Conservation (phyloP, 805 yeast species). For the Jamesozyma piceae region DNA sequence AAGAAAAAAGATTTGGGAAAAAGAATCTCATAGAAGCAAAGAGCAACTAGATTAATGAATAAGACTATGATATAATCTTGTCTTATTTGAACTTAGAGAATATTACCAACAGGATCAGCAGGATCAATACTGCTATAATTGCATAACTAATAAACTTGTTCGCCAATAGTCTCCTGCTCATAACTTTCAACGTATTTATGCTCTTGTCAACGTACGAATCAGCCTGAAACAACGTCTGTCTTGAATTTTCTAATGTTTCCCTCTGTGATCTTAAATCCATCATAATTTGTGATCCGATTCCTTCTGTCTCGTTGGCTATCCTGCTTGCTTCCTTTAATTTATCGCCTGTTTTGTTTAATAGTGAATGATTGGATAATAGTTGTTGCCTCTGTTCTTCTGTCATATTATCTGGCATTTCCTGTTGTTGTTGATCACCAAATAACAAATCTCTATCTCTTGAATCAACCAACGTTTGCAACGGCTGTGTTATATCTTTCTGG, state of each 20-base stretch:
- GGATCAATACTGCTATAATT: conserved; percentile 75
- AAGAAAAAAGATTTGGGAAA: no score
- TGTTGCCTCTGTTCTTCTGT: conserved; percentile 70
- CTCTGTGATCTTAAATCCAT: conserved; percentile 85
- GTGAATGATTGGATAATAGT: conserved; percentile 64
- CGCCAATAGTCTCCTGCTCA: conserved; percentile 90
- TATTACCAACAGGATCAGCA: conserved; percentile 73
- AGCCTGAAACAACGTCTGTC: conserved; percentile 81
- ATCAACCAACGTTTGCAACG: conserved; percentile 50
- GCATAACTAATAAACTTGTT: conserved; percentile 85
- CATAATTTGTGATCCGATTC: conserved; percentile 81
- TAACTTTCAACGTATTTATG: conserved; percentile 72
- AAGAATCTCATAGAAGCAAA: no score
- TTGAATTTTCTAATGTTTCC: conserved; percentile 79
- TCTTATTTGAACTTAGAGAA: conserved; percentile 66
- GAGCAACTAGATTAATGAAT: no score
- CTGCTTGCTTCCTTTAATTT: conserved; percentile 81
- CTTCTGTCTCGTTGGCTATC: conserved; percentile 85
- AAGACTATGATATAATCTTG: no score
- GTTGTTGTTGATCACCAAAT: conserved; percentile 42
- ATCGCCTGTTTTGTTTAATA: conserved; percentile 74
- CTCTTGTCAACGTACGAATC: conserved; percentile 89
- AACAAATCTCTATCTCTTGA: conserved; percentile 63
- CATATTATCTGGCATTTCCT: conserved; percentile 25
- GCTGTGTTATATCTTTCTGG: conserved; percentile 47